Conservation (phyloP, 2,329 filamentous ascomycete genomes). For the Venturia aucupariae region DNA sequence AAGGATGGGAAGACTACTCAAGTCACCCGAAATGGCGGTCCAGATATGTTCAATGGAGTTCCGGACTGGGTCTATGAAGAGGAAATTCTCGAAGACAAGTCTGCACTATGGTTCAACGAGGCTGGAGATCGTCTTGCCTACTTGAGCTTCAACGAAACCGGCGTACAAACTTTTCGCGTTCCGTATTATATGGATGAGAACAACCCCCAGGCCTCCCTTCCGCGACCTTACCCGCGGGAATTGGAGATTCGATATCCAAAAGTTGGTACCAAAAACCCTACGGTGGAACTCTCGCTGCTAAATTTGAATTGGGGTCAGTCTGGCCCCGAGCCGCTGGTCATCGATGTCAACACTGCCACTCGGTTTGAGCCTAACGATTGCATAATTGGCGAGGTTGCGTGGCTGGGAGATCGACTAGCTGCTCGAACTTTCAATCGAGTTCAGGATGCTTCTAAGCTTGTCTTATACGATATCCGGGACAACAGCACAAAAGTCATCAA, state of each 20-base stretch:
- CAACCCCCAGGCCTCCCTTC: slow-evolving; percentile 29
- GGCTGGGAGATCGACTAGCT: slow-evolving; percentile 54
- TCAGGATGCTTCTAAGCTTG: slow-evolving; percentile 54
- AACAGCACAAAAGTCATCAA: slow-evolving; percentile 40
- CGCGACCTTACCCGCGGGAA: slow-evolving; percentile 53
- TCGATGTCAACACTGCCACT: slow-evolving; percentile 22
- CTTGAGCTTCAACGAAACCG: slow-evolving; percentile 54
- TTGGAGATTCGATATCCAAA: slow-evolving; percentile 60
- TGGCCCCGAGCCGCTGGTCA: background rate
- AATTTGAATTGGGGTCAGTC: slow-evolving; percentile 31
- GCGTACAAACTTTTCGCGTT: slow-evolving; percentile 56
- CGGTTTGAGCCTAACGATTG: slow-evolving; percentile 51
- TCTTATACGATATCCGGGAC: slow-evolving; percentile 47
- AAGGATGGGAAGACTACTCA: slow-evolving; percentile 45
- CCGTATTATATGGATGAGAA: slow-evolving; percentile 57
- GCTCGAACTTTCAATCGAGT: slow-evolving; percentile 61
- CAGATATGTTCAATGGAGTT: slow-evolving; percentile 54
- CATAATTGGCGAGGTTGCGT: slow-evolving; percentile 58
- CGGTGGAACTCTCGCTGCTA: slow-evolving; percentile 51
- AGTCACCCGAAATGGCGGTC: slow-evolving; percentile 51
- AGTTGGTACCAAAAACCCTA: slow-evolving; percentile 58
- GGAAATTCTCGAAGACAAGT: slow-evolving; percentile 45
- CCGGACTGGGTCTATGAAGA: slow-evolving; percentile 59
- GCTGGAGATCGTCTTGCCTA: slow-evolving; percentile 47
- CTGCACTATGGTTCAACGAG: slow-evolving; percentile 48